Evolutionary conservation across 257 asterid species (phyloP).

Genomic region (Craterostigma plantagineum): DNA sequence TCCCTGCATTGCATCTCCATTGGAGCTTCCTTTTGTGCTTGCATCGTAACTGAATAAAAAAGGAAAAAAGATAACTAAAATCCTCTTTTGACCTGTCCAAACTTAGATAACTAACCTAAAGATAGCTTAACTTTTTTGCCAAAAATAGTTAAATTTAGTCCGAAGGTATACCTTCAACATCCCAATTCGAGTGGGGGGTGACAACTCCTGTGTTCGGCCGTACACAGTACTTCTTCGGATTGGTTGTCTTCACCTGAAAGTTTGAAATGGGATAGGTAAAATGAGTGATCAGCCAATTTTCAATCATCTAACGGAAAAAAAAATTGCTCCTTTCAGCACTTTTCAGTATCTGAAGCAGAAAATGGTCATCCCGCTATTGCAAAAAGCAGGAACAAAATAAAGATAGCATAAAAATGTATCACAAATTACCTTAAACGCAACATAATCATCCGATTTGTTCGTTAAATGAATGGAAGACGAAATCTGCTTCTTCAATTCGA

Average conservation of each 20-base stretch:
- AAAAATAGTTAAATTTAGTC: no score
- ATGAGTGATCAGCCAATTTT: background rate
- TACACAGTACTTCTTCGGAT: constrained; percentile 58
- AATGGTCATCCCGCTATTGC: no score
- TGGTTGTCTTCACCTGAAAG: constrained; percentile 53
- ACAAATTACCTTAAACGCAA: constrained; percentile 61
- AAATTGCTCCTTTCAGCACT: background rate
- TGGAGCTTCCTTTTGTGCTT: constrained; percentile 69
- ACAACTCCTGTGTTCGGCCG: constrained; percentile 60
- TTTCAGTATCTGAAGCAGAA: no score
- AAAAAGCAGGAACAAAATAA: background rate
- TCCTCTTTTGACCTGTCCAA: no score
- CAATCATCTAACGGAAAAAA: background rate
- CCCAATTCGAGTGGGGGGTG: constrained; percentile 32
- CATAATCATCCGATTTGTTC: constrained; percentile 42
- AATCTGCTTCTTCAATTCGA: constrained; percentile 86
- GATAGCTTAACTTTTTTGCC: no score
- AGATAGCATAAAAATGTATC: background rate
- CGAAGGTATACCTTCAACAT: constrained; percentile 22
- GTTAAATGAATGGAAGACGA: constrained; percentile 51
- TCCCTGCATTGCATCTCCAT: constrained; percentile 60
- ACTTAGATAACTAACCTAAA: no score
- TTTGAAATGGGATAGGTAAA: constrained; percentile 3
- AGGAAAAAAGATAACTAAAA: constrained; percentile 2
- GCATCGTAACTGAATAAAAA: constrained; percentile 47